Conservation (phyloP, 345 rosid species). For the Eucalyptus tenuipes region DNA sequence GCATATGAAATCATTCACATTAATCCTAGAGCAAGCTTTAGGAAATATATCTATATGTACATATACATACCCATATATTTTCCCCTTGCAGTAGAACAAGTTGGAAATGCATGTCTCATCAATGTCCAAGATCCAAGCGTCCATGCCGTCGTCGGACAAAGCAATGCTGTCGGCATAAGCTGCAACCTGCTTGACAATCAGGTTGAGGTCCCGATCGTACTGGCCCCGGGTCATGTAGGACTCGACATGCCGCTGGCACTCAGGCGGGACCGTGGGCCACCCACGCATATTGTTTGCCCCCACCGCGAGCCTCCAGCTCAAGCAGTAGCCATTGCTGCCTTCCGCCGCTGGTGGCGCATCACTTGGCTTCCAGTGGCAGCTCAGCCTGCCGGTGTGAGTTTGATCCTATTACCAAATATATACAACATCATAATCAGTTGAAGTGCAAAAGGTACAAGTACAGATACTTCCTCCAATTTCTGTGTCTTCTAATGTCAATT, state of each 20-base stretch:
- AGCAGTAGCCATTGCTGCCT: conserved; percentile 13
- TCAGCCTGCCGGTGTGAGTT: not conserved
- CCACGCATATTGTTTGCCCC: conserved; percentile 72
- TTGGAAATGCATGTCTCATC: conserved; percentile 95
- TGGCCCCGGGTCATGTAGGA: conserved; percentile 70
- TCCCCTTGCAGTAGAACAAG: conserved; percentile 47
- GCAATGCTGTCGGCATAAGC: conserved; percentile 22
- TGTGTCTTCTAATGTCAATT: not conserved
- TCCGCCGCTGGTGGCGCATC: not conserved
- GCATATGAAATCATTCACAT: not conserved
- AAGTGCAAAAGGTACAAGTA: not conserved
- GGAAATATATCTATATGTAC: not conserved
- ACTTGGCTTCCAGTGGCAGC: not conserved
- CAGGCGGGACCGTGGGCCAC: conserved; percentile 67
- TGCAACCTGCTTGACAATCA: conserved; percentile 36
- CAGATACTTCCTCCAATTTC: not conserved
- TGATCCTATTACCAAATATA: not conserved
- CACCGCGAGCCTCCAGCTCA: conserved; percentile 80
- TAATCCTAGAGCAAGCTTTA: not conserved
- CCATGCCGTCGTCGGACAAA: conserved; percentile 40
- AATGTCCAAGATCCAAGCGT: conserved; percentile 86
- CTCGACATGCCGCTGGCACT: conserved; percentile 46
- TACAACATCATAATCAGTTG: not conserved
- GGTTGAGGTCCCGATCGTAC: conserved; percentile 44
- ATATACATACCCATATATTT: conserved; percentile 60